phyloP scores from a whole-genome alignment of 2,329 filamentous ascomycete genomes.

The Laburnicola sp. region DNA sequence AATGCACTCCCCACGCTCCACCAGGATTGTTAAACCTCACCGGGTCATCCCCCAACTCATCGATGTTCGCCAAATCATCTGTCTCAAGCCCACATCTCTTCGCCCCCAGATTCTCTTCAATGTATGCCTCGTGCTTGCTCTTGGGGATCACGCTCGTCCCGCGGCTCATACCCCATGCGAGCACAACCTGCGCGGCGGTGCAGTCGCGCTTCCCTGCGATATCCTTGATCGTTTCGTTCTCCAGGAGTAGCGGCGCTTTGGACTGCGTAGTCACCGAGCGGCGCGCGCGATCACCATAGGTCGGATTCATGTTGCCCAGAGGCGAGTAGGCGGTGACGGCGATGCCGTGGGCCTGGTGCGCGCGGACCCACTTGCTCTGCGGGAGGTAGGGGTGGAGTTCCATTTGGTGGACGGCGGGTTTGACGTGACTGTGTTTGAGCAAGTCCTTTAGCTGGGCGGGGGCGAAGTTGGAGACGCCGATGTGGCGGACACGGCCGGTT shows the following conservation, averaged over 20 bases:
- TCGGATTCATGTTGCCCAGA: conserved; percentile 21
- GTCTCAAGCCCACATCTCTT: conserved; percentile 42
- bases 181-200: conserved; percentile 73
- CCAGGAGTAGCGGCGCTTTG: conserved; percentile 45
- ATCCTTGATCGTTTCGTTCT: conserved; percentile 63
- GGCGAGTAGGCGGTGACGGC: conserved; percentile 20
- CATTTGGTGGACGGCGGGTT: conserved; percentile 22
- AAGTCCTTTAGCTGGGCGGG: conserved; percentile 51
- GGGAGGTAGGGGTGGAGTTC: conserved; percentile 21
- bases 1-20: conserved; percentile 46
- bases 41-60: conserved; percentile 38
- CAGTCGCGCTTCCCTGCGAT: conserved; percentile 64
- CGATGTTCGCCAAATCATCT: conserved; percentile 44
- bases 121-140: conserved; percentile 45
- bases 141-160: conserved; percentile 21
- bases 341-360: conserved; percentile 15
- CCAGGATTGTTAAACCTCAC: conserved; percentile 49
- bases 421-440: conserved; percentile 48
- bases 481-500: conserved; percentile 24
- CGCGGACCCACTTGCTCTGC: conserved; percentile 13
- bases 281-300: conserved; percentile 14
- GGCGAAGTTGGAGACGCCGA: conserved; percentile 22
- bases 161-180: conserved; percentile 79
- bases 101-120: conserved; percentile 51
- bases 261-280: conserved; percentile 26